Evolutionary conservation across 257 asterid species (phyloP), one percentile per base, ranked within the genome.

Genomic region (Capsicum chinense): DNA sequence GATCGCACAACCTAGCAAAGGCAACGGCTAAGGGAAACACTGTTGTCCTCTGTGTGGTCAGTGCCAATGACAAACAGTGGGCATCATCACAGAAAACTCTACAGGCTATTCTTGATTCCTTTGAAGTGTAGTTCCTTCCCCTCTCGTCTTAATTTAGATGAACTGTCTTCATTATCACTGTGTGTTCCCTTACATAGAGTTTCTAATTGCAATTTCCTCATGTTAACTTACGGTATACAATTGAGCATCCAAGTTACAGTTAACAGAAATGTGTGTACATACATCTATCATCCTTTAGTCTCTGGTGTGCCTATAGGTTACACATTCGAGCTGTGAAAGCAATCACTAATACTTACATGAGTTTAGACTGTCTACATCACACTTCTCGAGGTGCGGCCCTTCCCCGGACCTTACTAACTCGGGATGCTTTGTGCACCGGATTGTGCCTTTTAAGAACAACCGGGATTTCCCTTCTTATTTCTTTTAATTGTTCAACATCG

Each of bases 11-110:
- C 86, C 93, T 96, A 50, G 99, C 98, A 0, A 96, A 94, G 89
- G 98, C 97, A 33, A 94, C 98, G 16, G 99, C 98, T 0, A 96
- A 92, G 88, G 99, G 99, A 39, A 94, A 83, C 92, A 94, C 98
- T 1, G 98, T 96, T 42, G 82, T 96, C 79, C 94, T 96, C 68
- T 94, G 93, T 56, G 99, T 96, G 80, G 99, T 91, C 86, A 96
- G 99, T 70, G 99, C 98, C 82, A 92, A 57, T 71, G 99, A 96
- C 80, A 96, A 90, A 79, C 98, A 96, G 88, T 94, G 99, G 98
- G 94, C 84, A 6, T 83, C 93, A 0, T 93, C 97, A 1, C 78
- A 87, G 91, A 93, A 91, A 85, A 93, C 95, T n/a, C 84, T 96
- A 89, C 90, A 93, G 81, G 93, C 97, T 26, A 92, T 96, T 19